Evolutionary conservation across 108 stramenopile species (phyloP).

Genomic region (Cyclotella cryptica): DNA sequence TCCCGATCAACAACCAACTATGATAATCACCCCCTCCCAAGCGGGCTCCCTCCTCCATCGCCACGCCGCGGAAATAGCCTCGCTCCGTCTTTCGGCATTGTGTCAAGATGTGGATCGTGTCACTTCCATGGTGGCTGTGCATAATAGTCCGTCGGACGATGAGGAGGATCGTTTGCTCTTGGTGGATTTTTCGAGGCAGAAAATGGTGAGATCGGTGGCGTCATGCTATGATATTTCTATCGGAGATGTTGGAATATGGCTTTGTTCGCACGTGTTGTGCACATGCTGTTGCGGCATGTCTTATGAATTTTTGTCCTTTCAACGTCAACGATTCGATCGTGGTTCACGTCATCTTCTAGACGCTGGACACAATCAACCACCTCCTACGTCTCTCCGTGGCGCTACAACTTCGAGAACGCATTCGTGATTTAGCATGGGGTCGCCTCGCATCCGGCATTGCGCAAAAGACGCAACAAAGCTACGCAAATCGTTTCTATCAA

Average conservation of each 20-base stretch:
- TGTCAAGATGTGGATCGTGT: conserved; percentile 73
- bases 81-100: conserved; percentile 65
- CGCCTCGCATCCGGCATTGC: conserved; percentile 52
- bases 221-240: neutral
- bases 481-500: neutral
- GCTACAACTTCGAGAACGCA: conserved; percentile 53
- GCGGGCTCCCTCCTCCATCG: conserved; percentile 76
- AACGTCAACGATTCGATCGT: too few species aligned
- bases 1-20: neutral
- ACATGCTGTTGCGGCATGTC: too few species aligned
- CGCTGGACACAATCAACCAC: conserved; percentile 78
- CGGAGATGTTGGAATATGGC: neutral
- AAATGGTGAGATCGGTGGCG: conserved; percentile 48
- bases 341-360: conserved; percentile 27
- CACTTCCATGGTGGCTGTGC: conserved; percentile 29
- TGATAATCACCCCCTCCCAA: conserved; percentile 60
- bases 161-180: conserved; percentile 20
- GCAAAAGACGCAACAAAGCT: neutral
- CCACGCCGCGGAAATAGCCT: conserved; percentile 74
- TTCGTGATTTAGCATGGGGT: conserved; percentile 79
- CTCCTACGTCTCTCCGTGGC: conserved; percentile 64
- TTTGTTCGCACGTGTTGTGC: too few species aligned
- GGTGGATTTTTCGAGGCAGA: conserved; percentile 81
- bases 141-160: conserved; percentile 2
- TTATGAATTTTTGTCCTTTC: too few species aligned